phyloP scores from a whole-genome alignment of 2,329 filamentous ascomycete genomes.

The Cercospora berteroae region DNA sequence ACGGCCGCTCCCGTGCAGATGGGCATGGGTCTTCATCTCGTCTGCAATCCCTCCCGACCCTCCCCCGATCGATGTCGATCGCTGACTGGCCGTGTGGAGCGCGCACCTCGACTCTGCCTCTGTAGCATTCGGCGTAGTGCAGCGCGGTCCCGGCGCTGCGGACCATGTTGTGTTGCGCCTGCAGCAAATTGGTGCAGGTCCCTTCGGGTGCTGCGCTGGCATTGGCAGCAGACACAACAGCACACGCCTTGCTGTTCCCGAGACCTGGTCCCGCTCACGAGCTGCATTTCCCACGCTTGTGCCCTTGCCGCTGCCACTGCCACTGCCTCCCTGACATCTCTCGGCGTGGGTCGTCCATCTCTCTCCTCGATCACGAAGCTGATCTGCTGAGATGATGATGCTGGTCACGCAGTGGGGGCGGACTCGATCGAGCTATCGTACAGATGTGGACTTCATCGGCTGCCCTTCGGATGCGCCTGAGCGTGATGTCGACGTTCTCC shows the following conservation, averaged over 20 bases:
- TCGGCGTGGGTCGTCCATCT: constrained; percentile 5
- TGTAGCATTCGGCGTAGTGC: constrained; percentile 10
- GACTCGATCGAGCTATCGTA: constrained; percentile 5
- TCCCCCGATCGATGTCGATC: constrained; percentile 22
- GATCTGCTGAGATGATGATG: constrained; percentile 4
- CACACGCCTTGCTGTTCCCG: constrained; percentile 2
- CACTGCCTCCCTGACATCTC: background rate
- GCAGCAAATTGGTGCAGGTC: background rate
- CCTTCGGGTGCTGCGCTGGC: constrained; percentile 15
- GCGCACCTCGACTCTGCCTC: constrained; percentile 4
- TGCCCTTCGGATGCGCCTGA: constrained; percentile 1
- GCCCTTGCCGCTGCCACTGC: background rate
- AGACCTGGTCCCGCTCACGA: constrained; percentile 15
- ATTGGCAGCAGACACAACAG: background rate
- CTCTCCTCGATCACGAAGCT: constrained; percentile 1
- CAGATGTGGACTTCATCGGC: background rate
- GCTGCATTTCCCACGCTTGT: background rate
- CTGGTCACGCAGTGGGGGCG: background rate
- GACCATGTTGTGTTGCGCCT: constrained; percentile 8
- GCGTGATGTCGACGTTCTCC: constrained; percentile 5
- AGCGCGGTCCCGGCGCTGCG: constrained; percentile 13
- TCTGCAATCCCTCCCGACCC: constrained; percentile 20
- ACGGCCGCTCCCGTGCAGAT: constrained; percentile 22
- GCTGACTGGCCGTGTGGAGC: constrained; percentile 10
- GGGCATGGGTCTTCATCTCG: constrained; percentile 14